Evolutionary conservation across 2,329 filamentous ascomycete species (phyloP).

Genomic region (Clarireedia monteithiana): DNA sequence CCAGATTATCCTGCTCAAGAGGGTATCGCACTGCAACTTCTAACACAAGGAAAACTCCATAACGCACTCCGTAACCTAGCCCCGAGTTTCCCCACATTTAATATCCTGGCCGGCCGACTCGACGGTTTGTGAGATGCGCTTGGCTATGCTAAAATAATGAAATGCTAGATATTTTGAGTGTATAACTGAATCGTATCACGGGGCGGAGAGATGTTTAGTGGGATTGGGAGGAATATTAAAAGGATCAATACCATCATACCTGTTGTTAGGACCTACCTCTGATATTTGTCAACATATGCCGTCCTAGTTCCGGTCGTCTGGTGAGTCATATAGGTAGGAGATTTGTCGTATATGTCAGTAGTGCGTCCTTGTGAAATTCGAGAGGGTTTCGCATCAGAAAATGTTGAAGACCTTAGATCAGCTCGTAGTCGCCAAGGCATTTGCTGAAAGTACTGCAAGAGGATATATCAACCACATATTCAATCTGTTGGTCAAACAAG

Average conservation of each 20-base stretch:
- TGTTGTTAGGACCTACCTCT: conserved; percentile 22
- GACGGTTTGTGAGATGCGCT: conserved; percentile 13
- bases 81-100: not conserved
- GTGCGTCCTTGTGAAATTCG: too few relatives aligned
- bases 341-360: not conserved
- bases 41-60: conserved; percentile 4
- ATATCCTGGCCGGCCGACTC: not conserved
- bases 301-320: not conserved
- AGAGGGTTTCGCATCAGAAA: not conserved
- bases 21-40: conserved; percentile 6
- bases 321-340: not conserved
- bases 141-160: conserved; percentile 16
- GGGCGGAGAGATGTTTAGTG: conserved; percentile 9
- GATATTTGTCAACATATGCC: not conserved
- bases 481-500: too few relatives aligned
- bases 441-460: not conserved
- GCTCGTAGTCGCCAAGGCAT: not conserved
- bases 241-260: conserved; percentile 18
- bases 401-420: conserved; percentile 4
- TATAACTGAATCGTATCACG: conserved; percentile 15
- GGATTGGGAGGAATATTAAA: conserved; percentile 6
- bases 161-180: conserved; percentile 14
- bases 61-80: not conserved
- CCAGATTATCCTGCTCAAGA: not conserved
- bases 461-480: not conserved